Percentiles rank a stretch among this genome's conserved stretches.
Conservation (phyloP, 164 flowering plant species). For the Litsea cubeba region DNA sequence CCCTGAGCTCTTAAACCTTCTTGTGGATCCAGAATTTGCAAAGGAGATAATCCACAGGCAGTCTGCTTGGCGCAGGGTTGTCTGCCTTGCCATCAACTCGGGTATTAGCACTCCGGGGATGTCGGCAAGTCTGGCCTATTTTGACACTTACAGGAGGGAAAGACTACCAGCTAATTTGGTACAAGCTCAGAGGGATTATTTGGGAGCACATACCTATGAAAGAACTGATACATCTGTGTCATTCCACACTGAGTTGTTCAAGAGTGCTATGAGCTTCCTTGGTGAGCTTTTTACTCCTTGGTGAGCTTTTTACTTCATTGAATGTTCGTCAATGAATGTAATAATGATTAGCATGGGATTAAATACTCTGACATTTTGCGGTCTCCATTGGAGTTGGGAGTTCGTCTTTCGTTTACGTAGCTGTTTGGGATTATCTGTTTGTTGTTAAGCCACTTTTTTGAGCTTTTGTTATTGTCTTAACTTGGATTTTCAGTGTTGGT, state of each 20-base stretch:
- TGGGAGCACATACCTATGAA: constrained; percentile 79
- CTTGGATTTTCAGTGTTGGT: too few species aligned
- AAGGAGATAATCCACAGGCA: constrained; percentile 60
- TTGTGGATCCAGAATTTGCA: constrained; percentile 74
- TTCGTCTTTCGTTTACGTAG: too few species aligned
- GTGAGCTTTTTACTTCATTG: not conserved
- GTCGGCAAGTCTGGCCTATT: constrained; percentile 73
- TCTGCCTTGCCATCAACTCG: constrained; percentile 58
- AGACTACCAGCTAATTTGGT: constrained; percentile 69
- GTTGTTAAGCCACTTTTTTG: too few species aligned
- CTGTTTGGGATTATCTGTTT: too few species aligned
- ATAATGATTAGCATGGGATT: too few species aligned
- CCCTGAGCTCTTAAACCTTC: constrained; percentile 58
- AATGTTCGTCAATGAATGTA: not conserved
- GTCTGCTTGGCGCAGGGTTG: constrained; percentile 69
- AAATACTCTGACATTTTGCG: too few species aligned
- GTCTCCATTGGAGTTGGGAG: too few species aligned
- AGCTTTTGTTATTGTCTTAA: too few species aligned
- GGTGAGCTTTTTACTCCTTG: too few species aligned
- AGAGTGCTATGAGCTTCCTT: constrained; percentile 36
- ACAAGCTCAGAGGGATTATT: constrained; percentile 73
- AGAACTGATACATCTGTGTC: constrained; percentile 53
- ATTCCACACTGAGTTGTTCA: constrained; percentile 82
- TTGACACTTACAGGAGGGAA: constrained; percentile 62
- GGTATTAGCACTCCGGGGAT: constrained; percentile 75